phyloP scores from a whole-genome alignment of 495 filamentous ascomycete species.

The Cercophora newfieldiana region DNA sequence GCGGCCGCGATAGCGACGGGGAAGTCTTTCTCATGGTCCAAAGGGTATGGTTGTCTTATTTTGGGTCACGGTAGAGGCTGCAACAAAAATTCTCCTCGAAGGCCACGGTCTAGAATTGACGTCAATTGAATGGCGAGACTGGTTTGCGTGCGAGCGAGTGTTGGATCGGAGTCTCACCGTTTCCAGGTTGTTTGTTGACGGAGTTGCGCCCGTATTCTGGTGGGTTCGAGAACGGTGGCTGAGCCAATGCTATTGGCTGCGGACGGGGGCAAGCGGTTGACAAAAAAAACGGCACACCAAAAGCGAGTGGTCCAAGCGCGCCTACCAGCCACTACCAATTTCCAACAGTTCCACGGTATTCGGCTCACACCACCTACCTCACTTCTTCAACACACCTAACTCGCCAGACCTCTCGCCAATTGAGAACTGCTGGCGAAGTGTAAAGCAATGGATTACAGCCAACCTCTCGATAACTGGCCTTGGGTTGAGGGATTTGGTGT shows the following conservation, averaged over 20 bases:
- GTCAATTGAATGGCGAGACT: not conserved
- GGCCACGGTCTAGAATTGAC: not conserved
- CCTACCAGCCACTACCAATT: too few relatives aligned
- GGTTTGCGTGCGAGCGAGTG: not conserved
- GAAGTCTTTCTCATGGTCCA: not conserved
- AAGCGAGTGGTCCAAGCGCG: too few relatives aligned
- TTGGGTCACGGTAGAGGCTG: not conserved
- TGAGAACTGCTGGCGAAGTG: too few relatives aligned
- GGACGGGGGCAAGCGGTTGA: not conserved
- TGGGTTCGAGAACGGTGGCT: not conserved
- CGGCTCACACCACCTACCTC: too few relatives aligned
- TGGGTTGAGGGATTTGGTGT: too few relatives aligned
- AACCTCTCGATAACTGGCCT: too few relatives aligned
- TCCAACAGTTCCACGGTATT: too few relatives aligned
- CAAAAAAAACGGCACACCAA: too few relatives aligned
- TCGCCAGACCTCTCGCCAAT: too few relatives aligned
- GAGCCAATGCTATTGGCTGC: not conserved
- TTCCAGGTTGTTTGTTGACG: not conserved
- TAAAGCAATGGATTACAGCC: too few relatives aligned
- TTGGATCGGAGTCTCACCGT: not conserved
- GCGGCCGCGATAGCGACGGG: conserved; percentile 14
- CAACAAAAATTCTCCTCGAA: not conserved
- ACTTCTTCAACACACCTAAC: too few relatives aligned
- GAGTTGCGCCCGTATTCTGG: not conserved
- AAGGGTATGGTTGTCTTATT: not conserved